phyloP scores from a whole-genome alignment of 179 eudicot genomes.

The Sideroxylon spinosum region DNA sequence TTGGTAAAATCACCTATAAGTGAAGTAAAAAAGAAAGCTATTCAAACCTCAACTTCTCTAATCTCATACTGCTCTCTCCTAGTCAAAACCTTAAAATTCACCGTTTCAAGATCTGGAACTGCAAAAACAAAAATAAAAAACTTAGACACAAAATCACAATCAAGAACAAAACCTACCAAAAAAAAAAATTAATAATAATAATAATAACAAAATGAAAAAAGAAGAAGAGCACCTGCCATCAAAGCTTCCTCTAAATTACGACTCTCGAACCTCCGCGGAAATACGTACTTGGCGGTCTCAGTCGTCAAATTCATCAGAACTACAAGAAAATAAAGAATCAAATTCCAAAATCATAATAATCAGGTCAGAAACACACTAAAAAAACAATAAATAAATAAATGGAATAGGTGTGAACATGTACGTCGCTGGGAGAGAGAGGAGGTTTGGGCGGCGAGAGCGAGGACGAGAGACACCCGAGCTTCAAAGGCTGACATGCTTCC shows the following conservation, averaged over 20 bases:
- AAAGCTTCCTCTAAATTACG: constrained; percentile 79
- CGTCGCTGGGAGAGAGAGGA: constrained; percentile 68
- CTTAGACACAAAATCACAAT: neutral
- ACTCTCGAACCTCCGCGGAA: constrained; percentile 64
- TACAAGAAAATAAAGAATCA: constrained; percentile 21
- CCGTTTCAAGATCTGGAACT: constrained; percentile 93
- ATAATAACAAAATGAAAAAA: neutral
- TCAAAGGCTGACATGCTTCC: constrained; percentile 46
- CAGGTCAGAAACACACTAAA: neutral
- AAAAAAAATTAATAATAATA: neutral
- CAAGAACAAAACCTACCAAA: neutral
- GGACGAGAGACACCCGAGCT: constrained; percentile 75
- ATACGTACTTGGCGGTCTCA: constrained; percentile 66
- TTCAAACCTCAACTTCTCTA: constrained; percentile 81
- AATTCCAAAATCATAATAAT: neutral
- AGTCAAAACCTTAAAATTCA: constrained; percentile 59
- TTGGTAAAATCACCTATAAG: no score
- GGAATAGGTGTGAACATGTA: constrained; percentile 20
- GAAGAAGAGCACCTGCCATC: constrained; percentile 56
- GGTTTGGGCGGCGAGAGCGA: constrained; percentile 79
- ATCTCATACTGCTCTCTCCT: constrained; percentile 71
- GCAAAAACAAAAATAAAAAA: neutral
- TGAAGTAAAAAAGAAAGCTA: neutral
- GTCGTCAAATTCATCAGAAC: constrained; percentile 60
- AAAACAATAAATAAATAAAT: neutral